phyloP scores from a whole-genome alignment of 2,329 filamentous ascomycete species.

The Calonectria ilicicola region DNA sequence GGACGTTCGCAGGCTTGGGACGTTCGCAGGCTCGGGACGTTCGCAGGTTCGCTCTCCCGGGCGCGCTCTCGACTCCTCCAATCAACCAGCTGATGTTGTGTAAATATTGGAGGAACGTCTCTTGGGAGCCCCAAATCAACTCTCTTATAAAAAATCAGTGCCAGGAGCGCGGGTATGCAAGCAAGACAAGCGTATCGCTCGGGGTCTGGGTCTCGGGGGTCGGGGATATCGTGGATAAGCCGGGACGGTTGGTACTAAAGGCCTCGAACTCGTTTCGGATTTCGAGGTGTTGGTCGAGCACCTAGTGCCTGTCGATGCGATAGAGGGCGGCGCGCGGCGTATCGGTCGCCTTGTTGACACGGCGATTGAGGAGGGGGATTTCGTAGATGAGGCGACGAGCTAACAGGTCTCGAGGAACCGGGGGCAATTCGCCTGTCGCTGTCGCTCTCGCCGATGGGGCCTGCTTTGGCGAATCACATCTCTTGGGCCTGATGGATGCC shows the following conservation, averaged over 20 bases:
- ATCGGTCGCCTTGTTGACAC: slow-evolving; percentile 14
- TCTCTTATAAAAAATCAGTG: slow-evolving; percentile 28
- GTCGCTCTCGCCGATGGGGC: no score
- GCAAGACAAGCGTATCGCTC: slow-evolving; percentile 37
- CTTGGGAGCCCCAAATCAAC: slow-evolving; percentile 32
- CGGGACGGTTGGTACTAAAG: slow-evolving; percentile 32
- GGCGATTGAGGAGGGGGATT: slow-evolving; percentile 27
- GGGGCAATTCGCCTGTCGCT: neutral
- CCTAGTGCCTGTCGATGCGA: slow-evolving; percentile 32
- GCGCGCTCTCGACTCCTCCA: slow-evolving; percentile 29
- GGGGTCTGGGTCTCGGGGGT: slow-evolving; percentile 31
- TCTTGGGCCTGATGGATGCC: no score
- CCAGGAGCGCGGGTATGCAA: slow-evolving; percentile 30
- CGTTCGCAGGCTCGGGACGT: slow-evolving; percentile 16
- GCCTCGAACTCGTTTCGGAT: slow-evolving; percentile 33
- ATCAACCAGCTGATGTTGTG: slow-evolving; percentile 28
- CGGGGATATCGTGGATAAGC: slow-evolving; percentile 30
- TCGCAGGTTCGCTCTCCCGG: slow-evolving; percentile 23
- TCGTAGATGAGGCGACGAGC: slow-evolving; percentile 26
- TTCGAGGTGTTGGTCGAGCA: slow-evolving; percentile 30
- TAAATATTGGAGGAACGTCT: slow-evolving; percentile 32
- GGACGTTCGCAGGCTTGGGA: slow-evolving; percentile 17
- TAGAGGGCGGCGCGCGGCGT: slow-evolving; percentile 28
- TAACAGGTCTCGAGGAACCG: neutral
- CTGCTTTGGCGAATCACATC: neutral